Evolutionary conservation across 2,329 filamentous ascomycete genomes (phyloP).

Genomic region (Fusarium sp.): DNA sequence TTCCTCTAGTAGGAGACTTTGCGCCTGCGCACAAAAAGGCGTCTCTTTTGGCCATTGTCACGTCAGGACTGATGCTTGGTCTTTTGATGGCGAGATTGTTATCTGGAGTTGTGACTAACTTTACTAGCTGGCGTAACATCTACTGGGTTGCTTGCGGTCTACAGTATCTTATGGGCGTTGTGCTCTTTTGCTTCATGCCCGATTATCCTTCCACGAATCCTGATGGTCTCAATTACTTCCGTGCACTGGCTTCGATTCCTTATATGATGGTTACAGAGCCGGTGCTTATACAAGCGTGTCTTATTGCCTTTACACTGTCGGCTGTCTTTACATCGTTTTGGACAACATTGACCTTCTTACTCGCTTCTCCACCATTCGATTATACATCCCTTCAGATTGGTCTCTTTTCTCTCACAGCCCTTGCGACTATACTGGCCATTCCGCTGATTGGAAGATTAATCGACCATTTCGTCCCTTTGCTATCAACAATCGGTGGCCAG

Average conservation of each 20-base stretch:
- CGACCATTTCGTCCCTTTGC: conserved; percentile 75
- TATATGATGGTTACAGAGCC: conserved; percentile 74
- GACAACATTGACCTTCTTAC: conserved; percentile 81
- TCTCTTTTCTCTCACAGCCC: conserved; percentile 81
- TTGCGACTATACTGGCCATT: conserved; percentile 74
- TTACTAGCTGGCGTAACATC: conserved; percentile 78
- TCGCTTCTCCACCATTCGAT: conserved; percentile 75
- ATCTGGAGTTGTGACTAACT: conserved; percentile 80
- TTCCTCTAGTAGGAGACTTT: conserved; percentile 83
- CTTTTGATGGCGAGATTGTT: conserved; percentile 81
- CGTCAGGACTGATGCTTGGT: conserved; percentile 79
- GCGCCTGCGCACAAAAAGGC: conserved; percentile 76
- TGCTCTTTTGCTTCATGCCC: conserved; percentile 80
- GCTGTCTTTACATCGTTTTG: conserved; percentile 66
- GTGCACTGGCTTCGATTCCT: conserved; percentile 73
- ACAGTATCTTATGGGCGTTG: conserved; percentile 73
- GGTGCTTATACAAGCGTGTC: conserved; percentile 74
- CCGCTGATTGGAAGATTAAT: conserved; percentile 78
- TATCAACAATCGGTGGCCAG: conserved; percentile 74
- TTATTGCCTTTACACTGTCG: conserved; percentile 72
- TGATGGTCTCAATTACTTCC: conserved; percentile 71
- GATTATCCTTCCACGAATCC: conserved; percentile 83
- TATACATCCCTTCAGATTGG: conserved; percentile 78
- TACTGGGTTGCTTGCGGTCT: conserved; percentile 82
- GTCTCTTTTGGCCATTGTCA: conserved; percentile 77